Base-by-base conservation (phyloP, 2,329 filamentous ascomycete species). In the Fusarium papillatum region DNA sequence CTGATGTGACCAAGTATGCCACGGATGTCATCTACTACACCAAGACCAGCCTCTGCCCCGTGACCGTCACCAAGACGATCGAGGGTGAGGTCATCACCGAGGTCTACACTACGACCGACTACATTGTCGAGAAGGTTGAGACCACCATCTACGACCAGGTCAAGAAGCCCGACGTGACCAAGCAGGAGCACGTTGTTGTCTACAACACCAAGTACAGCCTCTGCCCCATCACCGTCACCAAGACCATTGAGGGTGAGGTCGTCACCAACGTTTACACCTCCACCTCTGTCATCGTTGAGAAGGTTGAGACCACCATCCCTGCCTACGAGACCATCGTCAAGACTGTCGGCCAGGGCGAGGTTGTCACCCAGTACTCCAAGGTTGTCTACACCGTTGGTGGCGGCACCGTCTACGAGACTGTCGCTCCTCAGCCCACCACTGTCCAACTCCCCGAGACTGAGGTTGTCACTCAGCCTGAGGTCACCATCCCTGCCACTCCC, bases 161-260 rank as follows among this genome's bases (percentile, higher is more conserved):
- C 36, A 82, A 84, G 22, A 78, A 80, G 36, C 82, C 84, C n/a
- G 87, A 84, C 9, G 72, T 82, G 43, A 85, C 83, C 4, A 81
- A 82, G 26, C 83, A 82, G 1, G 79, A 80, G 14, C 60, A 61
- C 7, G 68, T 81, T 71, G 78, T 84, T 14, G 81, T 81, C 24
- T 85, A 86, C 77, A 83, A 80, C 6, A 88, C 86, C 38, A 69
- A 84, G 59, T 88, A 87, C 14, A 83, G 82, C 31, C 80, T 87
- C 9, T 86, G 84, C 79, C 86, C 87, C 16, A 76, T 88, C 7
- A 84, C 84, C 5, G 78, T 81, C 8, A 85, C 83, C 4, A 84
- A 83, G 16, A 81, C 82, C 3, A 83, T 79, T 11, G 67, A 70
- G 50, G 77, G 79, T 2, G 73, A 80, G 64, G 73, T 77, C 5